These are phyloP conservation scores for Botryosphaeria agaves DNA, from an alignment of 2,329 filamentous ascomycete genomes.

Conservation along the genomic window DNA sequence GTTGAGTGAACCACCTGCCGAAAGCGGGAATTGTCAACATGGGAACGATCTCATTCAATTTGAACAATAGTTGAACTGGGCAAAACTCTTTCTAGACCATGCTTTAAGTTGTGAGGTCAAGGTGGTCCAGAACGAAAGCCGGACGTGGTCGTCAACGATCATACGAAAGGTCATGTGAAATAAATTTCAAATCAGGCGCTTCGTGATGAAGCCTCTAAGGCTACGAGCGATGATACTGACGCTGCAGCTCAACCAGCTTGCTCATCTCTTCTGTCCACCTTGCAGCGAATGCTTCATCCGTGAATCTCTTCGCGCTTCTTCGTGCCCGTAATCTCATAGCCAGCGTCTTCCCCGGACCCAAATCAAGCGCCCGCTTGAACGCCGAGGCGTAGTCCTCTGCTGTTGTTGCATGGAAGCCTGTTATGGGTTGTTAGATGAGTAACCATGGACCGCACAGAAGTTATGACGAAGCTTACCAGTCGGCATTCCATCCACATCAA, in stretches of 20 bases:
- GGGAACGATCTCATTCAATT: too few relatives aligned
- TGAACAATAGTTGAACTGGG: too few relatives aligned
- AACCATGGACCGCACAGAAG: background rate
- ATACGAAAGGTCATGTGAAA: too few relatives aligned
- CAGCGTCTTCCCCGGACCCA: conserved; percentile 46
- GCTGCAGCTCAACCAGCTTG: conserved; percentile 41
- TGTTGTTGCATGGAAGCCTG: conserved; percentile 73
- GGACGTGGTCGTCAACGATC: too few relatives aligned
- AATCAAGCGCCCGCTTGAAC: conserved; percentile 58
- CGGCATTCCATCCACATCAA: conserved; percentile 56
- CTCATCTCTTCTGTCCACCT: conserved; percentile 66
- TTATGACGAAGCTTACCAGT: conserved; percentile 40
- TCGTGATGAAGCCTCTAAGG: too few relatives aligned
- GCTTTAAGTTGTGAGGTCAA: too few relatives aligned
- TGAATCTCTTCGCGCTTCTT: conserved; percentile 66
- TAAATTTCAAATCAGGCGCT: too few relatives aligned
- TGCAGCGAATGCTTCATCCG: conserved; percentile 66
- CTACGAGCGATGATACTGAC: background rate
- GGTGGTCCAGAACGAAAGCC: too few relatives aligned
- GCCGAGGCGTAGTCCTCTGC: conserved; percentile 61
- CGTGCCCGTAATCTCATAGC: conserved; percentile 62
- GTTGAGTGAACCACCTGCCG: too few relatives aligned
- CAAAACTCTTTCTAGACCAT: too few relatives aligned
- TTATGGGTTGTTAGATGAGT: background rate
- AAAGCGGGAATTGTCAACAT: too few relatives aligned